Evolutionary conservation across 192 early-diverging fungal species (phyloP).

Genomic region (Phycomyces blakesleeanus): DNA sequence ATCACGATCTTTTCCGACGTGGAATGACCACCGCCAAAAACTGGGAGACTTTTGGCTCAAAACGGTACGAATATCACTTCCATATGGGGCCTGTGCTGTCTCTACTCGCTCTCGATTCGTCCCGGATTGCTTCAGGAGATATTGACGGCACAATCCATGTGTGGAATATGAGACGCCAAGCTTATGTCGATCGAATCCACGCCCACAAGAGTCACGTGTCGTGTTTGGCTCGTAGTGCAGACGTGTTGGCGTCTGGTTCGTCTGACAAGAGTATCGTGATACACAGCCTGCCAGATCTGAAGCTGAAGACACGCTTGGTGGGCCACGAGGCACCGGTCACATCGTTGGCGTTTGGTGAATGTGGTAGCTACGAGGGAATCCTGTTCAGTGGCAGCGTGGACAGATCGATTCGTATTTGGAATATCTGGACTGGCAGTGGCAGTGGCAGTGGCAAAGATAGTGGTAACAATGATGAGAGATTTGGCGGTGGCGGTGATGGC

Average conservation of each 20-base stretch:
- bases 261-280: conserved; percentile 12
- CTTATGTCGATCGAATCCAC: neutral
- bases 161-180: conserved; percentile 12
- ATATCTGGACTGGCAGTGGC: conserved; percentile 1
- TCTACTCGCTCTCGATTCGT: conserved; percentile 5
- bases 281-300: neutral
- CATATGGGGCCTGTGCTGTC: conserved; percentile 10
- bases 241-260: conserved; percentile 11
- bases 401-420: conserved; percentile 13
- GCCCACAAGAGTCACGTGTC: conserved; percentile 12
- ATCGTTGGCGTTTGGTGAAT: neutral
- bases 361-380: neutral
- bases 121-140: conserved; percentile 12
- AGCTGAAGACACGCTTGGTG: neutral
- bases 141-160: conserved; percentile 17
- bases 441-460: no score
- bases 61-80: conserved; percentile 1
- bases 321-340: conserved; percentile 17
- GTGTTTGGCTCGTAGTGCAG: conserved; percentile 5
- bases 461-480: no score
- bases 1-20: conserved; percentile 10
- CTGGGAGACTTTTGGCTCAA: conserved; percentile 12
- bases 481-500: no score
- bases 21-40: neutral
- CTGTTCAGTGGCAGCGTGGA: conserved; percentile 18